Percentiles rank a stretch among this genome's conserved stretches.
These are phyloP conservation scores for Phaeosphaeria sp. DNA, from an alignment of 2,329 filamentous ascomycete species.

Conservation along the genomic window DNA sequence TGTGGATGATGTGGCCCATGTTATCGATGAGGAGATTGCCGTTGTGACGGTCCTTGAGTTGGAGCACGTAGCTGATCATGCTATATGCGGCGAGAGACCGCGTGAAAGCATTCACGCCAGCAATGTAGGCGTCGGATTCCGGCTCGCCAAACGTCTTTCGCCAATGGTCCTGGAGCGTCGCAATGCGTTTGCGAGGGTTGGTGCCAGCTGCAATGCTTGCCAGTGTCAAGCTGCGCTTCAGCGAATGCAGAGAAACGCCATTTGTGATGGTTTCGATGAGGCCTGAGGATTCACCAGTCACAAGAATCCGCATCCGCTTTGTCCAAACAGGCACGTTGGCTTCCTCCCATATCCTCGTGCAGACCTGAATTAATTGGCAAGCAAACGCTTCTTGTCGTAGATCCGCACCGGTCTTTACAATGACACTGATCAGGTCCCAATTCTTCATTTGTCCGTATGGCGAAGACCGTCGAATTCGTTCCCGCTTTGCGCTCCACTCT, in stretches of 20 bases:
- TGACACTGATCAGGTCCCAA: slow-evolving; percentile 86
- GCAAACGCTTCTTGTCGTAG: slow-evolving; percentile 85
- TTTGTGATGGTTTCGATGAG: slow-evolving; percentile 89
- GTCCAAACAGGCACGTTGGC: slow-evolving; percentile 82
- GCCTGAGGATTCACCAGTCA: slow-evolving; percentile 83
- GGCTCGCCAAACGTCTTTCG: slow-evolving; percentile 76
- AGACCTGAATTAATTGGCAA: slow-evolving; percentile 82
- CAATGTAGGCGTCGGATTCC: slow-evolving; percentile 71
- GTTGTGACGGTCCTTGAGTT: slow-evolving; percentile 86
- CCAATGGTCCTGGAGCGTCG: slow-evolving; percentile 82
- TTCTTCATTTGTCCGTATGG: slow-evolving; percentile 91
- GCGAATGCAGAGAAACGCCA: slow-evolving; percentile 83
- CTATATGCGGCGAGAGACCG: slow-evolving; percentile 84
- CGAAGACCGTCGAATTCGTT: slow-evolving; percentile 81
- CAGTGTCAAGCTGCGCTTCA: slow-evolving; percentile 81
- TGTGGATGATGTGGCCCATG: slow-evolving; percentile 85
- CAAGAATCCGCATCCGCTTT: slow-evolving; percentile 84
- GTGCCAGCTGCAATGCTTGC: slow-evolving; percentile 74
- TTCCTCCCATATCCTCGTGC: slow-evolving; percentile 81
- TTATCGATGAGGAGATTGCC: slow-evolving; percentile 87
- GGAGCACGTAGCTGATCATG: slow-evolving; percentile 81
- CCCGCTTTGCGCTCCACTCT: slow-evolving; percentile 83
- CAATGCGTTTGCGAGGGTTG: slow-evolving; percentile 77
- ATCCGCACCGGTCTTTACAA: slow-evolving; percentile 85
- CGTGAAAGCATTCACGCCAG: slow-evolving; percentile 79